Percentiles rank a stretch among this genome's conserved stretches.
These are phyloP conservation scores for Dendrobium huoshanense DNA, from an alignment of 106 monocot genomes.

Conservation along the genomic window DNA sequence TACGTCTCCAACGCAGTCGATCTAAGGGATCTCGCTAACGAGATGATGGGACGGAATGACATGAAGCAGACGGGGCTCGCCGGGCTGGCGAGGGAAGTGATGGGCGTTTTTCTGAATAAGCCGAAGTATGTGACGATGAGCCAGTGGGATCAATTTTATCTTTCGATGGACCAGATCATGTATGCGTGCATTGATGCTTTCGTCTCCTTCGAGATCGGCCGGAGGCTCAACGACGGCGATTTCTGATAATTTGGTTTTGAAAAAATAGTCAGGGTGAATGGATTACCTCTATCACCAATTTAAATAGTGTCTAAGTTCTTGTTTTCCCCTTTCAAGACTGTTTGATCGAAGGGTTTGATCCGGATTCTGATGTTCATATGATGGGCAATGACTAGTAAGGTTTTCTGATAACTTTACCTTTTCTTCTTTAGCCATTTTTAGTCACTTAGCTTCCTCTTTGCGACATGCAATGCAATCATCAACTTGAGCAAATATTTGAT, in stretches of 20 bases:
- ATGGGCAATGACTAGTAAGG: neutral
- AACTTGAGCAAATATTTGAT: too few species aligned
- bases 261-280: neutral
- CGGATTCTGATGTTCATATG: neutral
- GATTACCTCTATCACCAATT: neutral
- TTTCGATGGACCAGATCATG: constrained; percentile 35
- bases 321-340: neutral
- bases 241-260: neutral
- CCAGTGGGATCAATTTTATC: constrained; percentile 24
- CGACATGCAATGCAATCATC: too few species aligned
- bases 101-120: constrained; percentile 30
- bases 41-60: constrained; percentile 14
- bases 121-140: constrained; percentile 30
- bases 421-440: neutral
- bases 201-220: constrained; percentile 51
- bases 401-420: neutral
- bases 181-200: constrained; percentile 55
- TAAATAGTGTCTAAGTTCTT: neutral
- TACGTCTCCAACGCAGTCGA: constrained; percentile 17
- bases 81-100: constrained; percentile 24
- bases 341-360: neutral
- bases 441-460: too few species aligned
- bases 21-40: constrained; percentile 28
- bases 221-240: constrained; percentile 18
- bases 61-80: constrained; percentile 31